Evolutionary conservation across 495 filamentous ascomycete genomes (phyloP).

Genomic region (Penicillium malachiteum): DNA sequence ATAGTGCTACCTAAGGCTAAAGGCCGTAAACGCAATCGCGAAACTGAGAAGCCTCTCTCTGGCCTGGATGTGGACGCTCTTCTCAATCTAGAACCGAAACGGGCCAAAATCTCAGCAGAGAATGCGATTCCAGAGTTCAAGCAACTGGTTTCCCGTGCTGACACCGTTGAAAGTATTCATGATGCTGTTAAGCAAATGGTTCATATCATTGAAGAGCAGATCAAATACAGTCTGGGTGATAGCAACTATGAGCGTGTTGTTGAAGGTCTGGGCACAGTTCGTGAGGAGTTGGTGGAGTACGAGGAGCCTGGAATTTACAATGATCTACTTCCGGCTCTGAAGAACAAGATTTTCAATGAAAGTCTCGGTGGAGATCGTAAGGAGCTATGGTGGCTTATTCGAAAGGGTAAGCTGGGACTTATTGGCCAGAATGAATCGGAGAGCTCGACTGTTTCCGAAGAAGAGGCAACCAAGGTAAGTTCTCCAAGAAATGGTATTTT

Average conservation of each 20-base stretch:
- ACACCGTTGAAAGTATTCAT: constrained; percentile 59
- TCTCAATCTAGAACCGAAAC: constrained; percentile 58
- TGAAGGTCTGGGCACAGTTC: constrained; percentile 74
- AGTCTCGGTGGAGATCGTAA: constrained; percentile 77
- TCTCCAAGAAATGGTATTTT: background rate
- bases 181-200: constrained; percentile 75
- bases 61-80: constrained; percentile 84
- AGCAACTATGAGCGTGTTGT: constrained; percentile 69
- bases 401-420: constrained; percentile 66
- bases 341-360: constrained; percentile 65
- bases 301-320: constrained; percentile 82
- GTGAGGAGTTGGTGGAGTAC: constrained; percentile 70
- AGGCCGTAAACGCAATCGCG: constrained; percentile 65
- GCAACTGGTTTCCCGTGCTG: constrained; percentile 65
- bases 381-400: constrained; percentile 79
- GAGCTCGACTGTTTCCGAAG: constrained; percentile 60
- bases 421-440: constrained; percentile 63
- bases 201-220: constrained; percentile 63
- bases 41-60: constrained; percentile 80
- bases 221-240: constrained; percentile 73
- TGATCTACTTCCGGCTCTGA: constrained; percentile 67
- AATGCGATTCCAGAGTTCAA: constrained; percentile 95
- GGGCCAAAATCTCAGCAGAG: constrained; percentile 63
- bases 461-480: constrained; percentile 64
- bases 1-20: constrained; percentile 82